These are phyloP conservation scores for Colletotrichum nymphaeae DNA, from an alignment of 2,329 filamentous ascomycete genomes.

Conservation along the genomic window DNA sequence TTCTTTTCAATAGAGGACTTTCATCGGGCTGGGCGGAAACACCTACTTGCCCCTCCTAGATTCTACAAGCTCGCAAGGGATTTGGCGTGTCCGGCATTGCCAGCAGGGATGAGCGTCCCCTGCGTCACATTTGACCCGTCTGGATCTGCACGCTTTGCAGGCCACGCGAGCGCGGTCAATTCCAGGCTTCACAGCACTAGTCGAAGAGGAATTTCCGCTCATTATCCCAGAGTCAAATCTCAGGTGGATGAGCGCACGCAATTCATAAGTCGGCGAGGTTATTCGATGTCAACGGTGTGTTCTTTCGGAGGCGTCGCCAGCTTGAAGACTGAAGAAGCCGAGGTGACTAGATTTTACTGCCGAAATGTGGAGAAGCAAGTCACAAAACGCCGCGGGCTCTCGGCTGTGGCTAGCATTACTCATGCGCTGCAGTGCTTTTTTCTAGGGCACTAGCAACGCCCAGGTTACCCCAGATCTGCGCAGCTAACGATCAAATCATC, in stretches of 20 bases:
- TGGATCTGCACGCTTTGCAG: slow-evolving; percentile 21
- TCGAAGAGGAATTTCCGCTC: background rate
- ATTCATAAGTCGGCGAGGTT: background rate
- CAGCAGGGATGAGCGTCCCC: slow-evolving; percentile 20
- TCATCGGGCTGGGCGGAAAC: too few species aligned
- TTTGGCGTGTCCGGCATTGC: slow-evolving; percentile 22
- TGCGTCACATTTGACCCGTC: slow-evolving; percentile 26
- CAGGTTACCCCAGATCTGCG: background rate
- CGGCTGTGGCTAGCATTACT: background rate
- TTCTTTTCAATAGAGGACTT: background rate
- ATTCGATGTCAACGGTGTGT: background rate
- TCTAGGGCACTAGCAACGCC: background rate
- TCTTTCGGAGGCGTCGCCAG: background rate
- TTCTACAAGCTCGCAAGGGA: slow-evolving; percentile 18
- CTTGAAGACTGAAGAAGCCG: background rate
- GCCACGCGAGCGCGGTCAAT: slow-evolving; percentile 37
- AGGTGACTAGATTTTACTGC: slow-evolving; percentile 21
- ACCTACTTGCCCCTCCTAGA: slow-evolving; percentile 24
- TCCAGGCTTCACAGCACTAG: background rate
- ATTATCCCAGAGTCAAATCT: too few species aligned
- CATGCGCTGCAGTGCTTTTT: background rate
- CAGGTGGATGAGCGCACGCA: background rate
- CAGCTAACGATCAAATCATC: too few species aligned
- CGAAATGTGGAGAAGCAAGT: background rate
- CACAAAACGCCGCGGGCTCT: background rate